Evolutionary conservation across 1,284 basidiomycete genomes (phyloP).

Genomic region (Naganishia sp.): DNA sequence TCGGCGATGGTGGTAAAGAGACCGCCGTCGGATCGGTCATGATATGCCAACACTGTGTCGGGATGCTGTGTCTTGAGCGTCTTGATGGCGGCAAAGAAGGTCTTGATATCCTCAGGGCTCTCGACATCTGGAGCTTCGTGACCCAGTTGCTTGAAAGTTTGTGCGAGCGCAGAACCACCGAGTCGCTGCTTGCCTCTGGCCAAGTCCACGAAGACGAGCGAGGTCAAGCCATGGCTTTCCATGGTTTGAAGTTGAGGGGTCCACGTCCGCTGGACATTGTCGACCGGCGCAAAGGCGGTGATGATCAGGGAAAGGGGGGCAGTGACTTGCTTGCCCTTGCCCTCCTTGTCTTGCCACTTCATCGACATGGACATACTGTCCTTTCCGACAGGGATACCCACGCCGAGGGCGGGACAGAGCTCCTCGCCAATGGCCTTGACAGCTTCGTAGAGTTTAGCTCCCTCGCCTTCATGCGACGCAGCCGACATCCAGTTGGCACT

Average conservation of each 20-base stretch:
- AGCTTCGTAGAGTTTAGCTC: constrained; percentile 85
- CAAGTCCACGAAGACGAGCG: constrained; percentile 86
- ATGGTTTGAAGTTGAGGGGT: constrained; percentile 77
- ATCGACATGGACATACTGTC: constrained; percentile 99
- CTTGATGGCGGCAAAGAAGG: constrained; percentile 79
- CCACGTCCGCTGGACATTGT: constrained; percentile 81
- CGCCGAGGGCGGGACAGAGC: constrained; percentile 88
- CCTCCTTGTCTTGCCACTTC: constrained; percentile 70
- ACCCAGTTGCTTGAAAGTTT: constrained; percentile 92
- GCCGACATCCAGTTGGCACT: constrained; percentile 99
- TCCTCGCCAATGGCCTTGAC: constrained; percentile 91
- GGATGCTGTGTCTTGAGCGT: constrained; percentile 64
- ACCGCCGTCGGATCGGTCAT: constrained; percentile 97
- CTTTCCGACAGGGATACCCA: constrained; percentile 96
- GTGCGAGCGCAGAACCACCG: constrained; percentile 92
- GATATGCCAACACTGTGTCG: constrained; percentile 83
- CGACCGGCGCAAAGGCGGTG: constrained; percentile 89
- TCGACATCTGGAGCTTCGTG: constrained; percentile 82
- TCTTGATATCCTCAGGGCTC: constrained; percentile 69
- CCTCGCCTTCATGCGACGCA: constrained; percentile 86
- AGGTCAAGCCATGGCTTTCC: constrained; percentile 62
- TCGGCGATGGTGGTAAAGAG: constrained; percentile 88
- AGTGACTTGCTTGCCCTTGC: constrained; percentile 73
- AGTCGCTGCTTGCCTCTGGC: constrained; percentile 79
- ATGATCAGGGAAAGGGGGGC: constrained; percentile 89